Evolutionary conservation across 1,139 yeast species (phyloP).

Genomic region (Torulaspora globosa): DNA sequence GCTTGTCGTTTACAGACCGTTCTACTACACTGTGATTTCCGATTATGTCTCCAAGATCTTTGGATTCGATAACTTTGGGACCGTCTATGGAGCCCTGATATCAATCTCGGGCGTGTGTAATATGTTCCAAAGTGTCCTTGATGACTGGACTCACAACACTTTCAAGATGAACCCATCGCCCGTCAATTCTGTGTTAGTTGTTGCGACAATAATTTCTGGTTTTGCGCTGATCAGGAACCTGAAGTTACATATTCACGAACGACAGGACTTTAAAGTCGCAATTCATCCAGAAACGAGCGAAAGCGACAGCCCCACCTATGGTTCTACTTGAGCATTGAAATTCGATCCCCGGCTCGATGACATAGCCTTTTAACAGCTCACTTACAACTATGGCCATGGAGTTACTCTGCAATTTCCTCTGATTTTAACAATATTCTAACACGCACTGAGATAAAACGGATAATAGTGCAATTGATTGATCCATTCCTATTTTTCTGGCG

Average conservation of each 20-base stretch:
- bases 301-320: neutral
- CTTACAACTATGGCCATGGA: neutral
- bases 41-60: slow-evolving; percentile 90
- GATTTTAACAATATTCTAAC: neutral
- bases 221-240: slow-evolving; percentile 5
- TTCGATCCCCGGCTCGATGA: neutral
- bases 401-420: neutral
- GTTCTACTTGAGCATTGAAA: neutral
- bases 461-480: neutral
- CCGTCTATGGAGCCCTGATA: slow-evolving; percentile 83
- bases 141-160: slow-evolving; percentile 59
- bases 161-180: slow-evolving; percentile 77
- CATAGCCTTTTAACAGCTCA: too few relatives aligned
- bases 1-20: slow-evolving; percentile 84
- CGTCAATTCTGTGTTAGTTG: slow-evolving; percentile 54
- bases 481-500: too few relatives aligned
- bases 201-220: slow-evolving; percentile 15
- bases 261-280: slow-evolving; percentile 1
- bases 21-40: slow-evolving; percentile 86
- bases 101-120: slow-evolving; percentile 77
- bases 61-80: slow-evolving; percentile 88
- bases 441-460: neutral
- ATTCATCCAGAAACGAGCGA: neutral
- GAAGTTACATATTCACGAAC: slow-evolving; percentile 5
- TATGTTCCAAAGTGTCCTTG: slow-evolving; percentile 65